phyloP scores from a whole-genome alignment of 805 yeast genomes.

The Nakazawaea laoshanensis region DNA sequence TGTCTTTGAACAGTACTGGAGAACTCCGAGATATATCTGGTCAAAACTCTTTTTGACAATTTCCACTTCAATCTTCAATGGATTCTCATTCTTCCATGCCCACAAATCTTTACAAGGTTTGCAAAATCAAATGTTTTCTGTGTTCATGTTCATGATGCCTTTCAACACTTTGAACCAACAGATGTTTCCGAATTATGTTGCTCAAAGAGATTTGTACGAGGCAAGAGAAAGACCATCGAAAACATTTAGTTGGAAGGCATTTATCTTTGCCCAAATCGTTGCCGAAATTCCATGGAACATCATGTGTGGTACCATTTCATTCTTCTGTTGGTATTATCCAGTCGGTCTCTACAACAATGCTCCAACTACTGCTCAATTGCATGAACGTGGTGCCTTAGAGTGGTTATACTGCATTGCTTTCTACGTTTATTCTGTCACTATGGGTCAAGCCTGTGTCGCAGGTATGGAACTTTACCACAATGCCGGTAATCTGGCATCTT shows the following conservation, averaged over 20 bases:
- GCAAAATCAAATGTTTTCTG: constrained; percentile 76
- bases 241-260: constrained; percentile 60
- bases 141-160: constrained; percentile 58
- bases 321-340: constrained; percentile 66
- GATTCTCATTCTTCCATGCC: constrained; percentile 64
- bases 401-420: constrained; percentile 23
- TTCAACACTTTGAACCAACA: constrained; percentile 54
- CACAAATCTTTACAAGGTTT: constrained; percentile 53
- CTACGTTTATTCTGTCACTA: constrained; percentile 46
- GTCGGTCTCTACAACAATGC: constrained; percentile 61
- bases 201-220: constrained; percentile 60
- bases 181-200: constrained; percentile 50
- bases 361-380: constrained; percentile 29
- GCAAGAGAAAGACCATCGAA: constrained; percentile 69
- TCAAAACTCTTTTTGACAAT: constrained; percentile 46
- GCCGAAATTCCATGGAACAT: constrained; percentile 63
- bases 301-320: constrained; percentile 53
- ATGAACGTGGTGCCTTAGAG: constrained; percentile 55
- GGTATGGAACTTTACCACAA: constrained; percentile 51
- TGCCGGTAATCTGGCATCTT: constrained; percentile 52
- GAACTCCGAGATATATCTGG: constrained; percentile 55
- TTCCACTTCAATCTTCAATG: constrained; percentile 51
- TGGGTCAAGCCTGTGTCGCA: constrained; percentile 52
- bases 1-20: constrained; percentile 53
- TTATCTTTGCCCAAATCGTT: constrained; percentile 50